Percentiles rank a stretch among this genome's conserved stretches.
Evolutionary conservation across 345 rosid genomes (phyloP).

Genomic region (Eucalyptus sideroxylon): DNA sequence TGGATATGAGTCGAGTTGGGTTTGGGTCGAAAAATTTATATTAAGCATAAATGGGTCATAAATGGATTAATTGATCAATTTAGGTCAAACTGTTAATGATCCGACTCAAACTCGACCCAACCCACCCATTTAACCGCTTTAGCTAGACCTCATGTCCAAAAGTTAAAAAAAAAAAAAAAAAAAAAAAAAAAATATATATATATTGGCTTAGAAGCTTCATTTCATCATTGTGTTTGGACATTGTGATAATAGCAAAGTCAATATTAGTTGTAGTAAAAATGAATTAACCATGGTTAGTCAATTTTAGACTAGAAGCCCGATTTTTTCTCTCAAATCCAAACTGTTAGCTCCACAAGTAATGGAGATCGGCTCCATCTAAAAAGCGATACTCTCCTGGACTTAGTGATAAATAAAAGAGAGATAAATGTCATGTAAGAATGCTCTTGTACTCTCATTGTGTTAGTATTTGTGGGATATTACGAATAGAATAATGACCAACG

Average conservation of each 20-base stretch:
- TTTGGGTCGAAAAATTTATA: too few relatives aligned
- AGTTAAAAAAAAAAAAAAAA: too few relatives aligned
- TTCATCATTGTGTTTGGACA: fast-evolving
- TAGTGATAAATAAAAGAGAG: neutral
- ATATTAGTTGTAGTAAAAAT: neutral
- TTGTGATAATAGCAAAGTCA: fast-evolving
- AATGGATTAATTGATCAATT: too few relatives aligned
- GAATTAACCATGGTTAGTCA: neutral
- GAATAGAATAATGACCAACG: neutral
- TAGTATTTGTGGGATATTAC: neutral
- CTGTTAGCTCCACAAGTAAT: fast-evolving
- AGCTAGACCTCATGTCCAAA: too few relatives aligned
- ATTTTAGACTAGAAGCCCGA: neutral
- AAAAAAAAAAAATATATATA: too few relatives aligned
- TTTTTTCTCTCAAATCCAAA: neutral
- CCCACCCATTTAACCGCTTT: too few relatives aligned
- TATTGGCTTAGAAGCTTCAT: too few relatives aligned
- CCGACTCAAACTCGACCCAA: too few relatives aligned
- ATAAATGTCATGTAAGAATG: neutral
- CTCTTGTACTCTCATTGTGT: neutral
- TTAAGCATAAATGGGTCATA: too few relatives aligned
- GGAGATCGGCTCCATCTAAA: neutral
- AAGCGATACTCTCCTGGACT: neutral
- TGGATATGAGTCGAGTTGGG: too few relatives aligned
- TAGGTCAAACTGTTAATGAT: fast-evolving